phyloP scores from a whole-genome alignment of 371 early-diverging fungal genomes.

The Zychaea mexicana region DNA sequence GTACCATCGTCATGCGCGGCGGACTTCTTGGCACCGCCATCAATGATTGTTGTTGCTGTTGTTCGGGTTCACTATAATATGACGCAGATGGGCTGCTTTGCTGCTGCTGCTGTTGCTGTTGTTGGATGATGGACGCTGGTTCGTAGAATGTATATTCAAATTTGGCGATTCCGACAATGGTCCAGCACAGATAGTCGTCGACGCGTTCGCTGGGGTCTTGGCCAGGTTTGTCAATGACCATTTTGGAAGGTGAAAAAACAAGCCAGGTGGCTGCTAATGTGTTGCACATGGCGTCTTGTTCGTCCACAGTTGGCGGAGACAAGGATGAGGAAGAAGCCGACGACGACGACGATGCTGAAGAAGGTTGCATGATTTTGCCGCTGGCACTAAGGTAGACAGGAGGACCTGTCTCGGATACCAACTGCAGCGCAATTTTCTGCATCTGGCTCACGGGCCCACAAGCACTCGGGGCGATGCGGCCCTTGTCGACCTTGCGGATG shows the following conservation, averaged over 20 bases:
- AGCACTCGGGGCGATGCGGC: conserved; percentile 62
- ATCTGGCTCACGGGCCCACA: conserved; percentile 82
- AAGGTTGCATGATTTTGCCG: conserved; percentile 21
- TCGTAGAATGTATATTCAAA: conserved; percentile 48
- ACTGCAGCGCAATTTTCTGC: conserved; percentile 84
- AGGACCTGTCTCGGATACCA: conserved; percentile 25
- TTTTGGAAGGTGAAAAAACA: conserved; percentile 31
- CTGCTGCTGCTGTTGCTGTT: too few relatives aligned
- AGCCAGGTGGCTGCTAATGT: conserved; percentile 33
- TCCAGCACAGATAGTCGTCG: conserved; percentile 86
- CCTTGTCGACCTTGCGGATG: conserved; percentile 81
- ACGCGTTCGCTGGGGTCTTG: conserved; percentile 32
- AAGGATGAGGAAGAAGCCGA: too few relatives aligned
- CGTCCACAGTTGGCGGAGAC: conserved; percentile 2
- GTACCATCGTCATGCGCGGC: neutral
- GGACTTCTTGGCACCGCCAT: neutral
- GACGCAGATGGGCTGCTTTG: neutral
- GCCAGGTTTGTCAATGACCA: conserved; percentile 3
- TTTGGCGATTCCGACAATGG: conserved; percentile 72
- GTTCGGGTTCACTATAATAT: neutral
- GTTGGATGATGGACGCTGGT: neutral
- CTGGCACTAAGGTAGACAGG: conserved; percentile 45
- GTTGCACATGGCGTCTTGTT: conserved; percentile 7
- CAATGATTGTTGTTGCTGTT: conserved; percentile 11
- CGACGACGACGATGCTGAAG: neutral